Evolutionary conservation across 2,329 filamentous ascomycete species (phyloP).

Genomic region (Aspergillus aculeatinus): DNA sequence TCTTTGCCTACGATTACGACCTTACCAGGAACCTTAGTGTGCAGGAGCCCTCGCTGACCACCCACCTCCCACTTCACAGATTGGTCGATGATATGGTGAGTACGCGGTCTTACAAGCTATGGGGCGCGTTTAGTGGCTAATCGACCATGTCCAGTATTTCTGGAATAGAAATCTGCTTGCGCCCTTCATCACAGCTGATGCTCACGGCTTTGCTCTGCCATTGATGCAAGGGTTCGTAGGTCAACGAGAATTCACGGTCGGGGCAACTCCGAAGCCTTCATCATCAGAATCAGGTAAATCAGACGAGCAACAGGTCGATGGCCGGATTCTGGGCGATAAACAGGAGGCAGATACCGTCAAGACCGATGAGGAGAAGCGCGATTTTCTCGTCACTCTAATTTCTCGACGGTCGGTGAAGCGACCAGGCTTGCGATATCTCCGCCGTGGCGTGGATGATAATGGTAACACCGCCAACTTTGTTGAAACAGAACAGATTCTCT

Average conservation of each 20-base stretch:
- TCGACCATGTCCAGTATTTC: constrained; percentile 62
- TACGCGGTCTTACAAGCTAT: neutral
- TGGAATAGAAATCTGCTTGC: constrained; percentile 80
- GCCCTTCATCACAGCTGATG: constrained; percentile 72
- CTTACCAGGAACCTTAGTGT: constrained; percentile 66
- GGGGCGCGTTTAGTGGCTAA: constrained; percentile 7
- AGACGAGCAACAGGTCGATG: constrained; percentile 24
- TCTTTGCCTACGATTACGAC: constrained; percentile 92
- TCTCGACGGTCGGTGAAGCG: constrained; percentile 85
- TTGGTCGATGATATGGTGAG: constrained; percentile 67
- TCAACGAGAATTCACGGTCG: constrained; percentile 75
- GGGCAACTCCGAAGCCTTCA: constrained; percentile 37
- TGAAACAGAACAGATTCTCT: constrained; percentile 93
- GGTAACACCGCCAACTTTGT: constrained; percentile 87
- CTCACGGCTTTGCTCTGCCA: constrained; percentile 71
- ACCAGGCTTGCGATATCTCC: constrained; percentile 84
- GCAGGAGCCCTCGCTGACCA: constrained; percentile 38
- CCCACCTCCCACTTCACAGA: constrained; percentile 64
- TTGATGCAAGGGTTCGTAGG: constrained; percentile 94
- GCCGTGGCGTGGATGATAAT: constrained; percentile 85
- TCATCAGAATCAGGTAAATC: constrained; percentile 11
- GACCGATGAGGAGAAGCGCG: constrained; percentile 33
- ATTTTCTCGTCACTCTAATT: constrained; percentile 81
- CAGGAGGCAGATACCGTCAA: constrained; percentile 29
- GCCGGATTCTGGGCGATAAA: constrained; percentile 46